Conservation (phyloP, 495 filamentous ascomycete genomes). For the Neurospora sp. region DNA sequence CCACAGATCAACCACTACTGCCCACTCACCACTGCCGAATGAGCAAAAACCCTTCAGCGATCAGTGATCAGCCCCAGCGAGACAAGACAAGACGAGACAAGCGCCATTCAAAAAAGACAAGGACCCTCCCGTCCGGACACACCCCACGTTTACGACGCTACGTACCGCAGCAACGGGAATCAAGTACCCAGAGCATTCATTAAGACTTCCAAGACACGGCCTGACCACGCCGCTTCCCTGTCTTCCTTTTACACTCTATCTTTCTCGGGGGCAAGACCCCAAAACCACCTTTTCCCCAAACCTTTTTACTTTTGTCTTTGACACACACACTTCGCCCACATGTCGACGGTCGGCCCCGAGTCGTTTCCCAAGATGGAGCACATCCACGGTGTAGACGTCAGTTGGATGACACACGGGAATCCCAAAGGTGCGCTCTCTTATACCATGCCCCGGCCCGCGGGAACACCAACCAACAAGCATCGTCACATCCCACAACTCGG, state of each 20-base stretch:
- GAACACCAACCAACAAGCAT: not conserved
- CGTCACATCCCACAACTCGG: not conserved
- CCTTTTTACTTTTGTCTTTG: not conserved
- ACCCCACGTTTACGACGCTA: not conserved
- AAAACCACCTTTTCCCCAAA: not conserved
- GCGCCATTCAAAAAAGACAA: not conserved
- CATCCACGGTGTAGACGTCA: slow-evolving; percentile 55
- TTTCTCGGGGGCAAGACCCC: not conserved
- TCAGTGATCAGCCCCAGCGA: not conserved
- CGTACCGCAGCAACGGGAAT: not conserved
- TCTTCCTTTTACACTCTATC: not conserved
- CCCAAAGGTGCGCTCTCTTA: slow-evolving; percentile 23
- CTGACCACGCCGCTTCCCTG: not conserved
- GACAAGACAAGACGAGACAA: not conserved
- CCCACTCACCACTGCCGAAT: not conserved
- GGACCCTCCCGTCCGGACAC: not conserved
- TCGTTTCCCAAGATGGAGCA: slow-evolving; percentile 44
- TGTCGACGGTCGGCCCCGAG: not conserved
- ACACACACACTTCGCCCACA: not conserved
- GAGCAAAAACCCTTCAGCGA: not conserved
- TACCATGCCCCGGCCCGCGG: not conserved
- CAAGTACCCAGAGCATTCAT: not conserved
- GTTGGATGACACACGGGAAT: slow-evolving; percentile 50
- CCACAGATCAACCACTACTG: not conserved
- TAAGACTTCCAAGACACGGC: not conserved